Conservation (phyloP, 768 basidiomycete species). For the Candolleomyces aberdarensis region DNA sequence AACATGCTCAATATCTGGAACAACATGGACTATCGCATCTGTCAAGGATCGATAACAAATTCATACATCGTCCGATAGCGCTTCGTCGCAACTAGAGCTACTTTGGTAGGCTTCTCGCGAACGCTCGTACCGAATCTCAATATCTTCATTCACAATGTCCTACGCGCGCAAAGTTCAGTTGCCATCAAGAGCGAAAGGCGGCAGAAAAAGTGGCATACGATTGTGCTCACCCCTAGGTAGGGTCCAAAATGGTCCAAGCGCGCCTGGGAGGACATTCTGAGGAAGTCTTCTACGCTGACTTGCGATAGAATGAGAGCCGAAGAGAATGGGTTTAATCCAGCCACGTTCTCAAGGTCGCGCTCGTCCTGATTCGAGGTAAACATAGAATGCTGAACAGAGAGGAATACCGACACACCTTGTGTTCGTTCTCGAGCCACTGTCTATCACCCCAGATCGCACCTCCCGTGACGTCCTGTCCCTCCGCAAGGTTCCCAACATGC, state of each 20-base stretch:
- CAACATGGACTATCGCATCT: not conserved
- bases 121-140: not conserved
- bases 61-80: not conserved
- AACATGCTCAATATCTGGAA: no score
- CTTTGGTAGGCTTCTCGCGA: not conserved
- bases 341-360: conserved; percentile 46
- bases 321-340: conserved; percentile 70
- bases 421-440: conserved; percentile 59
- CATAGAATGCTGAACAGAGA: not conserved
- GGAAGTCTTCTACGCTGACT: conserved; percentile 49
- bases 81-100: not conserved
- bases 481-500: conserved; percentile 56
- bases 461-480: conserved; percentile 37
- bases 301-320: conserved; percentile 63
- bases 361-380: conserved; percentile 47
- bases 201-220: conserved; percentile 40
- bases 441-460: conserved; percentile 58
- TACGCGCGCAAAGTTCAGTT: not conserved
- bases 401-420: conserved; percentile 32
- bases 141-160: not conserved
- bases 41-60: not conserved
- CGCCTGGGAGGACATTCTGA: conserved; percentile 46
- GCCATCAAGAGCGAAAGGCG: not conserved
- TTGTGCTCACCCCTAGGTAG: conserved; percentile 45
- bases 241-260: conserved; percentile 43